Conservation (phyloP, 345 rosid genomes). For the Raphanus sativus region DNA sequence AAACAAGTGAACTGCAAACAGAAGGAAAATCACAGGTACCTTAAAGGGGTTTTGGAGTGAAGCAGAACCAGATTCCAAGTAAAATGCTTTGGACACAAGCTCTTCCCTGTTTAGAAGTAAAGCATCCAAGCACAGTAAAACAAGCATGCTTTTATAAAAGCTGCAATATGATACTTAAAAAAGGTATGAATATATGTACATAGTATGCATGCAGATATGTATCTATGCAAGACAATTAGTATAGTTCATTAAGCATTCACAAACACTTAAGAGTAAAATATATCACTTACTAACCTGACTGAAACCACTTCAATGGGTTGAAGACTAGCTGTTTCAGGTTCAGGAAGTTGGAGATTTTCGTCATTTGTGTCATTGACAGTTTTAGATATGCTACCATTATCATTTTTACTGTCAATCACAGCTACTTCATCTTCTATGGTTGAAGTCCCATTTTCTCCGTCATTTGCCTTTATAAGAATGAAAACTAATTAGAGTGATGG, state of each 20-base stretch:
- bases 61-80: conserved; percentile 60
- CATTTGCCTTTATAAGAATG: conserved; percentile 26
- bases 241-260: neutral
- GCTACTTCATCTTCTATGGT: conserved; percentile 25
- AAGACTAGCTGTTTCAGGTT: conserved; percentile 5
- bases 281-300: conserved; percentile 26
- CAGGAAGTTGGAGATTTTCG: conserved; percentile 16
- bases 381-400: conserved; percentile 22
- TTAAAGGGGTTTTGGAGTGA: conserved; percentile 56
- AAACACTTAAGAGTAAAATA: neutral
- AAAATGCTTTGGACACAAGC: conserved; percentile 35
- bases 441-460: conserved; percentile 22
- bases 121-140: conserved; percentile 21
- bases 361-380: neutral
- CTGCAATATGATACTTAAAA: neutral
- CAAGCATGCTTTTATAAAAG: too few species aligned
- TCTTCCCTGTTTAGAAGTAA: conserved; percentile 53
- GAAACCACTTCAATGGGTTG: conserved; percentile 13
- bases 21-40: conserved; percentile 43
- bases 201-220: neutral
- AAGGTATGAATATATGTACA: neutral
- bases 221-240: neutral
- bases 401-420: conserved; percentile 10
- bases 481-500: conserved; percentile 18
- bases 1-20: conserved; percentile 1